Evolutionary conservation across 139 green algal genomes (phyloP).

Genomic region (Chlamydomonas eustigma): DNA sequence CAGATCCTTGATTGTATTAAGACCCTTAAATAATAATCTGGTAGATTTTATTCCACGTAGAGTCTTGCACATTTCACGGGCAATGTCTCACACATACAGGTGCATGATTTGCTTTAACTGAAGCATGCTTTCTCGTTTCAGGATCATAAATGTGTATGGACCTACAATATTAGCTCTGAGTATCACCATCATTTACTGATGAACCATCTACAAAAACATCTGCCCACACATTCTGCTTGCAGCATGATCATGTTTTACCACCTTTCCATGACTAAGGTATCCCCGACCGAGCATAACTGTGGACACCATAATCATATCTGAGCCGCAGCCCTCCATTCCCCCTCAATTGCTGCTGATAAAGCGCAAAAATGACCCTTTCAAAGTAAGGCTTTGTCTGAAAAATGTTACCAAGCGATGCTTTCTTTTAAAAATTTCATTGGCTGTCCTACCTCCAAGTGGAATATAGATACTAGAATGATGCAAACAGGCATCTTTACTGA

Average conservation of each 20-base stretch:
- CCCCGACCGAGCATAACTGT: conserved; percentile 65
- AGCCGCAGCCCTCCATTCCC: conserved; percentile 16
- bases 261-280: conserved; percentile 36
- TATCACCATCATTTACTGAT: too few relatives aligned
- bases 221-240: neutral
- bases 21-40: too few relatives aligned
- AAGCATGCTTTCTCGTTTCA: too few relatives aligned
- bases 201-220: too few relatives aligned
- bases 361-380: conserved; percentile 60
- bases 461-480: neutral
- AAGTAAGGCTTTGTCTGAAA: conserved; percentile 32
- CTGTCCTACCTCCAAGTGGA: neutral
- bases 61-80: too few relatives aligned
- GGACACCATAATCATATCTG: conserved; percentile 53
- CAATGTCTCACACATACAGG: too few relatives aligned
- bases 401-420: neutral
- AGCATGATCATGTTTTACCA: too few relatives aligned
- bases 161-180: too few relatives aligned
- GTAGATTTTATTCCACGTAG: too few relatives aligned
- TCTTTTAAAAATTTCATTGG: neutral
- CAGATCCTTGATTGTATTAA: too few relatives aligned
- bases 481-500: neutral
- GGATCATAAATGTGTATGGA: too few relatives aligned
- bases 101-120: too few relatives aligned
- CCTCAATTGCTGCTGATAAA: conserved; percentile 66